Base-by-base conservation (phyloP, 208 protist genomes). In the Trypanosoma platydactyli region DNA sequence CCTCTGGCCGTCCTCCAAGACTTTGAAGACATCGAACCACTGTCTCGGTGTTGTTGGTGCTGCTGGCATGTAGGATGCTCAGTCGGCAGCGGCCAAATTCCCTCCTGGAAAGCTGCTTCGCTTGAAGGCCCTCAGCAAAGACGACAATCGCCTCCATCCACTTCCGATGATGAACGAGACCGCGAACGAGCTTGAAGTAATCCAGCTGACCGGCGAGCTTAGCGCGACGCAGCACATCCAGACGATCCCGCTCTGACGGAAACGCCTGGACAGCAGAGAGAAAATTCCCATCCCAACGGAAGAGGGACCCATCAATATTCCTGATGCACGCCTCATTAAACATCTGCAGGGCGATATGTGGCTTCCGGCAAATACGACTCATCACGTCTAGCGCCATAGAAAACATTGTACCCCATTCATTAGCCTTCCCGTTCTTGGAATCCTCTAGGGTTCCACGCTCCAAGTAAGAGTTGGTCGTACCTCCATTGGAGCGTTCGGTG, bases 221-320 rank as follows among this genome's bases (percentile, higher is more conserved):
- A 49, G 81, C 81, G 52, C 58, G 40, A 11, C 51, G 46, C 5
- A 87, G 61, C 49, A 81, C 51, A 44, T 55, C 55, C 20, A 67
- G 38, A 5, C 81, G 78, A 3, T 77, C 75, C 18, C 56, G 40
- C 58, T 62, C 58, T 18, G 18, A 57, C 1, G 60, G 68, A 0
- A 83, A 42, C 16, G 57, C 64, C 70, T 87, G 71, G 38, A 81
- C 72, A 11, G 81, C 81, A 13, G 77, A 55, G 27, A 88, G 69
- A 51, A 88, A 84, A 71, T 88, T 67, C 35, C 81, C 81, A 56
- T 82, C 79, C 65, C 81, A 78, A 22, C 52, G 68, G 54, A 78
- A 74, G n/a, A 88, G 50, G 15, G 74, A 53, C 11, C 63, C 53
- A 56, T 51, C 22, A 15, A 40, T 27, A 24, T 65, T 52, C 15